phyloP scores from a whole-genome alignment of 2,329 filamentous ascomycete species.

The Bipolaris gigantea region DNA sequence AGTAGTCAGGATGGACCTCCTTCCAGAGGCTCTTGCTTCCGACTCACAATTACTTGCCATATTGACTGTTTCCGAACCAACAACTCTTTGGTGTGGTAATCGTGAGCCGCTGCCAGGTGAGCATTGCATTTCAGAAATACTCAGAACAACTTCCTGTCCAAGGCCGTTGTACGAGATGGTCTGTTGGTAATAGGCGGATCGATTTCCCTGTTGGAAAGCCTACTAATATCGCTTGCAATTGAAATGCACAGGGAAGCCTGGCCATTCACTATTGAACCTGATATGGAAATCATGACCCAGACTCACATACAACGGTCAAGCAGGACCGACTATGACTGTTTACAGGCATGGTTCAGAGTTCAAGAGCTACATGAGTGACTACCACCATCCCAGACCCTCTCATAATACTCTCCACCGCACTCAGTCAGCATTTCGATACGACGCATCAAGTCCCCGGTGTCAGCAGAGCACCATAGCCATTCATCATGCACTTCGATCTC shows the following conservation, averaged over 20 bases:
- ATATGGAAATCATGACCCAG: slow-evolving; percentile 1
- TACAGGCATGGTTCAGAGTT: slow-evolving; percentile 13
- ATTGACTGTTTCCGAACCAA: not conserved
- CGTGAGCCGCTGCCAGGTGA: not conserved
- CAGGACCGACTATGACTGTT: slow-evolving; percentile 12
- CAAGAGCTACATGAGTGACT: slow-evolving; percentile 3
- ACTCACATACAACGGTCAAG: not conserved
- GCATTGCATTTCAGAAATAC: not conserved
- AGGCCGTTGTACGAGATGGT: not conserved
- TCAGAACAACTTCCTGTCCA: not conserved
- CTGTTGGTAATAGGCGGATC: too few relatives aligned
- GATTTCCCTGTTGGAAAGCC: not conserved
- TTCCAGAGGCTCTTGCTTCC: too few relatives aligned
- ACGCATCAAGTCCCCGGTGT: not conserved
- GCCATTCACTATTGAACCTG: not conserved
- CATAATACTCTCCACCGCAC: not conserved
- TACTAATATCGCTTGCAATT: too few relatives aligned
- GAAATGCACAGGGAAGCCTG: too few relatives aligned
- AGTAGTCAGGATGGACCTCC: not conserved
- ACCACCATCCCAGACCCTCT: not conserved
- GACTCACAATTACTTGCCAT: not conserved
- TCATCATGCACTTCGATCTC: slow-evolving; percentile 31
- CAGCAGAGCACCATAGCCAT: slow-evolving; percentile 11
- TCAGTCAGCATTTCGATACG: not conserved
- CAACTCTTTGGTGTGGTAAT: not conserved